Evolutionary conservation across 495 filamentous ascomycete genomes (phyloP).

Genomic region (Penicillium silybi): DNA sequence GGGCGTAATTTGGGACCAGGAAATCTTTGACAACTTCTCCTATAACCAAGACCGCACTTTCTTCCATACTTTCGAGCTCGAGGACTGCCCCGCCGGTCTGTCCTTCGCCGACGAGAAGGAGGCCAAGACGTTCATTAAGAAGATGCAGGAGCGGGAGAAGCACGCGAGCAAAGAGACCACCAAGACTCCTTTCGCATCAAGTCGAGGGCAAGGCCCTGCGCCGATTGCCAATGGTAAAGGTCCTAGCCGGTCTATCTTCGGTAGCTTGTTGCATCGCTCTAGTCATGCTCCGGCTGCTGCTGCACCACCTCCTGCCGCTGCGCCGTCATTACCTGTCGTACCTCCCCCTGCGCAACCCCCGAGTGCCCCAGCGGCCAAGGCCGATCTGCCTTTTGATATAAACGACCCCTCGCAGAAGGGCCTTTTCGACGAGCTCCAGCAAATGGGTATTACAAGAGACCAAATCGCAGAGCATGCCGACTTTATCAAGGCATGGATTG

Average conservation of each 20-base stretch:
- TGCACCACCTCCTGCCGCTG: slow-evolving; percentile 42
- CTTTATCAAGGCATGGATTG: slow-evolving; percentile 90
- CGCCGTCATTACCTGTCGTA: slow-evolving; percentile 47
- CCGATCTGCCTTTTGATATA: slow-evolving; percentile 66
- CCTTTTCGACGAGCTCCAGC: slow-evolving; percentile 74
- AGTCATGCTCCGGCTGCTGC: slow-evolving; percentile 54
- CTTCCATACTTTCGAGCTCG: slow-evolving; percentile 95
- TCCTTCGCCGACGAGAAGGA: slow-evolving; percentile 97
- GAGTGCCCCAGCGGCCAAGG: slow-evolving; percentile 38
- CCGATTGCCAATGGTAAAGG: slow-evolving; percentile 48
- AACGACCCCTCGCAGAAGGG: slow-evolving; percentile 80
- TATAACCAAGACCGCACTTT: slow-evolving; percentile 97
- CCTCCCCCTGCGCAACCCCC: slow-evolving; percentile 32
- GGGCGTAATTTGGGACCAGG: slow-evolving; percentile 97
- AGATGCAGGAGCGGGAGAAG: slow-evolving; percentile 91
- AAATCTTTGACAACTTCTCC: slow-evolving; percentile 88
- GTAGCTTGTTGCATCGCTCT: slow-evolving; percentile 69
- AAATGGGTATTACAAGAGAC: slow-evolving; percentile 89
- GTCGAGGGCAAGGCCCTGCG: slow-evolving; percentile 43
- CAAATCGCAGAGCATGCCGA: slow-evolving; percentile 89
- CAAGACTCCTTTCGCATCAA: slow-evolving; percentile 69
- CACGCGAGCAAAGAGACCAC: slow-evolving; percentile 81
- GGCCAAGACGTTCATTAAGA: slow-evolving; percentile 89
- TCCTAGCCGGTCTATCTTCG: slow-evolving; percentile 53
- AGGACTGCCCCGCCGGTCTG: slow-evolving; percentile 82